Evolutionary conservation across 164 flowering plant genomes (phyloP).

Genomic region (Piper betle): DNA sequence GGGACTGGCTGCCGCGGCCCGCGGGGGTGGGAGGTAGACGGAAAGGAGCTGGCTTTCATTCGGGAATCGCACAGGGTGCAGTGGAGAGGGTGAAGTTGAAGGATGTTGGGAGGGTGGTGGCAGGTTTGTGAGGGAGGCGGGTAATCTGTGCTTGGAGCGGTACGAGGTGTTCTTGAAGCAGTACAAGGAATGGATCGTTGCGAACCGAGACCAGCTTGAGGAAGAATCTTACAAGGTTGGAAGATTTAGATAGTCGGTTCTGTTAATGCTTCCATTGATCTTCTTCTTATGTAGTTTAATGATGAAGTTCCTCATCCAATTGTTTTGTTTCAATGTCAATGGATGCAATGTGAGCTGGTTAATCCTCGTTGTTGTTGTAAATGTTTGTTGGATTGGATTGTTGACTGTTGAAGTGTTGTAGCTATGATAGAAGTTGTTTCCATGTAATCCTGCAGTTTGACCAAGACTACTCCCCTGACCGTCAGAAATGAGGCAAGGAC

Average conservation of each 20-base stretch:
- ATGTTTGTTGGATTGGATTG: too few relatives aligned
- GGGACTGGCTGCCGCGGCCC: slow-evolving; percentile 99
- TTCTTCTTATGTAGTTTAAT: too few relatives aligned
- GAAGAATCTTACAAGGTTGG: slow-evolving; percentile 82
- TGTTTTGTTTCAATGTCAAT: too few relatives aligned
- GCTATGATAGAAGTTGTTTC: not conserved
- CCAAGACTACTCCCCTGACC: slow-evolving; percentile 86
- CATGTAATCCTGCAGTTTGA: slow-evolving; percentile 18
- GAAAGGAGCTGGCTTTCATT: slow-evolving; percentile 64
- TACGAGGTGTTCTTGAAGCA: slow-evolving; percentile 83
- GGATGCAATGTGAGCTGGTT: too few relatives aligned
- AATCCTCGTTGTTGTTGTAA: too few relatives aligned
- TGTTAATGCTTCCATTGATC: too few relatives aligned
- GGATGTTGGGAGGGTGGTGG: slow-evolving; percentile 17
- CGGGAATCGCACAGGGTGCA: slow-evolving; percentile 69
- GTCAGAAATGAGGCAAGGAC: slow-evolving; percentile 90
- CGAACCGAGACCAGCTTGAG: slow-evolving; percentile 72
- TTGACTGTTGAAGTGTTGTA: too few relatives aligned
- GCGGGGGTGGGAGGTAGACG: slow-evolving; percentile 74
- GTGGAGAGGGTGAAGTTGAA: slow-evolving; percentile 40
- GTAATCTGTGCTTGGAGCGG: slow-evolving; percentile 48
- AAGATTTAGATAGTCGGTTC: too few relatives aligned
- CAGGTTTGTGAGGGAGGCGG: slow-evolving; percentile 20
- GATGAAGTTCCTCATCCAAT: too few relatives aligned
- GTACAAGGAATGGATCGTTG: slow-evolving; percentile 80